Conservation (phyloP, 2,329 filamentous ascomycete species). For the Ascochyta koolunga region DNA sequence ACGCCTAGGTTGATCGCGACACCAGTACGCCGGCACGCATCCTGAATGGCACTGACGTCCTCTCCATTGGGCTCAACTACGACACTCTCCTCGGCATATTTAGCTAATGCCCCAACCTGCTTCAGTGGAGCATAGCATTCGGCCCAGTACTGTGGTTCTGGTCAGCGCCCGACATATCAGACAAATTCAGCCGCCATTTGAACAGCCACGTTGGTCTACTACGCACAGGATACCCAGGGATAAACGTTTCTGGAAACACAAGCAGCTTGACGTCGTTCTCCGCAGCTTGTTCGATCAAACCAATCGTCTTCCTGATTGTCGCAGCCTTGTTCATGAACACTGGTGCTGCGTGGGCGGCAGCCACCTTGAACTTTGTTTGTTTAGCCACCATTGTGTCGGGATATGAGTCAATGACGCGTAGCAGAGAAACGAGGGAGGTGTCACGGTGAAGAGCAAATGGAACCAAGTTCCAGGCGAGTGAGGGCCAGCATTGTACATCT, state of each 20-base stretch:
- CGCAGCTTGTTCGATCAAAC: conserved; percentile 43
- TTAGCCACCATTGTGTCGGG: conserved; percentile 24
- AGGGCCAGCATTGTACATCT: neutral
- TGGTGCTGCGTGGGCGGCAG: conserved; percentile 47
- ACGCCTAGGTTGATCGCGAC: conserved; percentile 45
- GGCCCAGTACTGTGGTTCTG: conserved; percentile 39
- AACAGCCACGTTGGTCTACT: neutral
- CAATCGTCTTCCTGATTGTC: conserved; percentile 41
- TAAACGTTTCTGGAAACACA: conserved; percentile 47
- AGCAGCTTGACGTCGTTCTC: conserved; percentile 39
- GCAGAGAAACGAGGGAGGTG: neutral
- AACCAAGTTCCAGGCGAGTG: neutral
- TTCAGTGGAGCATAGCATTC: conserved; percentile 47
- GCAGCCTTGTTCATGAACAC: conserved; percentile 48
- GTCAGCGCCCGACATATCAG: conserved; percentile 13
- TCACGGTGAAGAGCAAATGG: conserved; percentile 1
- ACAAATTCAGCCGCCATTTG: neutral
- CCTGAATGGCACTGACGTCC: conserved; percentile 40
- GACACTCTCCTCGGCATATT: conserved; percentile 45
- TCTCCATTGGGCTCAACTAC: conserved; percentile 40
- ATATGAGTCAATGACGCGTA: neutral
- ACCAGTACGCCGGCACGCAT: conserved; percentile 39
- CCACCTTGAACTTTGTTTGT: conserved; percentile 41
- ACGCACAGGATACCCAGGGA: conserved; percentile 46
- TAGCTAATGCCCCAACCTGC: conserved; percentile 40